phyloP scores from a whole-genome alignment of 2,329 filamentous ascomycete genomes.

The Xylaria sp. region DNA sequence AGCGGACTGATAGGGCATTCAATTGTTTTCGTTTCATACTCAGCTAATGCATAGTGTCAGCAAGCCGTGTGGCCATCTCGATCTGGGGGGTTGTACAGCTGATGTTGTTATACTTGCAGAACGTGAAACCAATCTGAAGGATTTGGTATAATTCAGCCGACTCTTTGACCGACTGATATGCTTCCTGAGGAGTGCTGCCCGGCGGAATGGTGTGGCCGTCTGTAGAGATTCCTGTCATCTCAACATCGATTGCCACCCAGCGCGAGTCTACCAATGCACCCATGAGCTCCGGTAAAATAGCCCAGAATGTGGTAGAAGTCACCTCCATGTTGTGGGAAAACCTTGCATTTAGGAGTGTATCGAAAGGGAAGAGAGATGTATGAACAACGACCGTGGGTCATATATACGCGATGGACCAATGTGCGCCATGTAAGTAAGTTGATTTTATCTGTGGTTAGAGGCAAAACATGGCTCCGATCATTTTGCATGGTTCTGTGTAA shows the following conservation, averaged over 20 bases:
- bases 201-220: neutral
- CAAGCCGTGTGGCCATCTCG: neutral
- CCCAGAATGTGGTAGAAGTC: constrained; percentile 44
- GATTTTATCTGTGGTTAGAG: neutral
- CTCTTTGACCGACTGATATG: constrained; percentile 46
- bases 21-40: constrained; percentile 45
- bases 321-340: neutral
- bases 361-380: neutral
- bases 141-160: constrained; percentile 48
- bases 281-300: constrained; percentile 46
- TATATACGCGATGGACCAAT: constrained; percentile 4
- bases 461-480: neutral
- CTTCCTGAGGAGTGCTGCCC: constrained; percentile 29
- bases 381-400: neutral
- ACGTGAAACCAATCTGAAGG: constrained; percentile 53
- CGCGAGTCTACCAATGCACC: constrained; percentile 44
- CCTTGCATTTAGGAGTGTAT: neutral
- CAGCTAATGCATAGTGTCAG: constrained; percentile 28
- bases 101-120: constrained; percentile 38
- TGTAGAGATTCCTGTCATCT: constrained; percentile 51
- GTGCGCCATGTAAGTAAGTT: neutral
- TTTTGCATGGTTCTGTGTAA: neutral
- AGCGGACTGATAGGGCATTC: constrained; percentile 49
- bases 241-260: constrained; percentile 51
- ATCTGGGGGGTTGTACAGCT: constrained; percentile 21